Conservation (phyloP, 192 early-diverging fungal genomes). For the Coemansia sp. region DNA sequence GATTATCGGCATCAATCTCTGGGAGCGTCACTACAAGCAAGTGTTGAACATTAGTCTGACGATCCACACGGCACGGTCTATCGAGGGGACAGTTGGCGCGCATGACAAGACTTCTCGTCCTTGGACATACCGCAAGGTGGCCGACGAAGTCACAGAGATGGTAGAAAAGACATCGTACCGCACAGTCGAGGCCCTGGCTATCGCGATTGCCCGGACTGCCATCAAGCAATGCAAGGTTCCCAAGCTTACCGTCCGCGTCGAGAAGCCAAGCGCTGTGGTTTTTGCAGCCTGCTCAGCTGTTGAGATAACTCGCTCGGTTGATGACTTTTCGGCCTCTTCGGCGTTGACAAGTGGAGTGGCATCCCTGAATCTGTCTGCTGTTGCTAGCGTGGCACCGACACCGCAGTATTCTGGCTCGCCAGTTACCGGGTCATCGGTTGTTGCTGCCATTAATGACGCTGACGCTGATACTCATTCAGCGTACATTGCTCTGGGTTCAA, state of each 20-base stretch:
- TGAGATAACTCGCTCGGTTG: slow-evolving; percentile 77
- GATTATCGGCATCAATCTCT: slow-evolving; percentile 93
- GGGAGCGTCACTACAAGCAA: slow-evolving; percentile 95
- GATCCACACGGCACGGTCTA: slow-evolving; percentile 30
- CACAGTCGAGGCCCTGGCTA: slow-evolving; percentile 93
- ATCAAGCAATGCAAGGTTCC: slow-evolving; percentile 79
- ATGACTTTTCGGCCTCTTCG: slow-evolving; percentile 42
- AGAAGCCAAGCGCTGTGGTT: slow-evolving; percentile 91
- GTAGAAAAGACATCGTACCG: slow-evolving; percentile 87
- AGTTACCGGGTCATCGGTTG: not conserved
- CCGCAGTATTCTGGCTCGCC: slow-evolving; percentile 23
- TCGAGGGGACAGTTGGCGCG: slow-evolving; percentile 7
- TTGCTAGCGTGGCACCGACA: slow-evolving; percentile 11
- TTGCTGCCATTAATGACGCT: not conserved
- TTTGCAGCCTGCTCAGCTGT: slow-evolving; percentile 90
- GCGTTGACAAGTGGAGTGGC: not conserved
- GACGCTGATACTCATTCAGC: slow-evolving; percentile 43
- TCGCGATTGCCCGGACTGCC: slow-evolving; percentile 73
- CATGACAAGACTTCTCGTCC: slow-evolving; percentile 68
- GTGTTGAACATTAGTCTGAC: slow-evolving; percentile 75
- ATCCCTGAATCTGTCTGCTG: slow-evolving; percentile 9
- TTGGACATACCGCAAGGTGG: slow-evolving; percentile 89
- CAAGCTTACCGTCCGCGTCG: slow-evolving; percentile 86
- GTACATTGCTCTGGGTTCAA: slow-evolving; percentile 87
- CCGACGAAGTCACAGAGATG: slow-evolving; percentile 72